phyloP scores from a whole-genome alignment of 805 yeast species.

The Candida caryicola region DNA sequence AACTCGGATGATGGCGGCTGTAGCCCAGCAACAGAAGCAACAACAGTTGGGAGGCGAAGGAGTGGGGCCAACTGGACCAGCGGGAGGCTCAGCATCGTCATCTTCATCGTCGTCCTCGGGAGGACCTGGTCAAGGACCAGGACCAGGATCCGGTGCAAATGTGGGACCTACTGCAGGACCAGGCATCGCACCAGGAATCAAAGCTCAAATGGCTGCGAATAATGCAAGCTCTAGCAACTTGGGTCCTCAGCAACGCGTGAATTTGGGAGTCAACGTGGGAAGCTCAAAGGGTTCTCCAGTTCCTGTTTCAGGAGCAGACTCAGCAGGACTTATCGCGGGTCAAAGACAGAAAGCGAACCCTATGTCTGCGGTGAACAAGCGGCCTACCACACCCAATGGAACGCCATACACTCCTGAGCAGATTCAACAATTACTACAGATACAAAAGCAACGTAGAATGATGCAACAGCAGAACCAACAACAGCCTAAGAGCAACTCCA shows the following conservation, averaged over 20 bases:
- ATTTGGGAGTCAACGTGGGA: conserved; percentile 1
- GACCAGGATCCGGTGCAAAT: neutral
- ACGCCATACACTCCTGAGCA: conserved; percentile 61
- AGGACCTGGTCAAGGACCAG: neutral
- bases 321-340: neutral
- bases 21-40: conserved; percentile 30
- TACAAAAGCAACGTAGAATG: conserved; percentile 49
- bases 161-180: conserved; percentile 9
- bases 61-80: neutral
- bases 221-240: conserved; percentile 4
- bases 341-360: neutral
- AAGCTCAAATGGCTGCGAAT: neutral
- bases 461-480: conserved; percentile 43
- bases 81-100: too few species aligned
- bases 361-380: conserved; percentile 15
- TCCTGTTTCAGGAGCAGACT: conserved; percentile 2
- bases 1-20: conserved; percentile 42
- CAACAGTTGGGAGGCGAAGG: conserved; percentile 1
- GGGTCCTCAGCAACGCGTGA: conserved; percentile 8
- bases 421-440: conserved; percentile 52
- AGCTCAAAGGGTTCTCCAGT: neutral
- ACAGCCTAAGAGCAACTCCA: conserved; percentile 10
- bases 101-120: too few species aligned
- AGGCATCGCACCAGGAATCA: conserved; percentile 11
- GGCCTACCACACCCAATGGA: conserved; percentile 52